Base-by-base conservation (phyloP, 2,329 filamentous ascomycete species). In the Trichoderma sp. region DNA sequence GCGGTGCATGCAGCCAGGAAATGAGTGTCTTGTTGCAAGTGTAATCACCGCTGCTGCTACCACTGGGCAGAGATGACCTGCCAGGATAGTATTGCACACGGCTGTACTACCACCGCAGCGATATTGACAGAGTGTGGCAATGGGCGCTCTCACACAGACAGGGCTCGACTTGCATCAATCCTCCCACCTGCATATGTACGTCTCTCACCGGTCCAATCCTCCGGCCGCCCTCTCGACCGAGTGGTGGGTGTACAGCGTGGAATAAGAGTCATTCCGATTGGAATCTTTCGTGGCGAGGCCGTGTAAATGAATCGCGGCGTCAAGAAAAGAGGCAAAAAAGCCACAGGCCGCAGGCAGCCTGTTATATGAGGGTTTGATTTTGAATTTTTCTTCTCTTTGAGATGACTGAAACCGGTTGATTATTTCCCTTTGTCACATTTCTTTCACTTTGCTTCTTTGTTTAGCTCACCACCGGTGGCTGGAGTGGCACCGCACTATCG, bases 221-320 rank as follows among this genome's bases (percentile, higher is more conserved):
- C 60, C 46, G 7, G 30, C 49, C 34, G n/a, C 46, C 60, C 49
- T 13, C 58, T 54, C 32, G 11, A 34, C 24, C 54, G n/a, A 3
- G 32, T 39, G 60, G 49, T 55, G 49, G 60, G 60, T 64, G 60
- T 16, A 64, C 60, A 43, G 49, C 60, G 37, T 55, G n/a, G 49
- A 24, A n/a, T 21, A 52, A 34, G n/a, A 34, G 18, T 24, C 32
- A 37, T 32, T 32, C 32, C n/a, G n/a, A 55, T 52, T n/a, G 24
- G 39, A 39, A 49, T 24, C 4, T 49, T 13, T 49, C 4, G 10
- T 26, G 34, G 24, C 5, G 34, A 11, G 43, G n/a, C 10, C 21
- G 1, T 24, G n/a, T 21, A 24, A 49, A 49, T 24, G 46, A 24
- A 6, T 4, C 21, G 46, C n/a, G 10, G 21, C n/a, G 46, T 5